phyloP scores from a whole-genome alignment of 352 stramenopile species.

The Pythium sukuiense region DNA sequence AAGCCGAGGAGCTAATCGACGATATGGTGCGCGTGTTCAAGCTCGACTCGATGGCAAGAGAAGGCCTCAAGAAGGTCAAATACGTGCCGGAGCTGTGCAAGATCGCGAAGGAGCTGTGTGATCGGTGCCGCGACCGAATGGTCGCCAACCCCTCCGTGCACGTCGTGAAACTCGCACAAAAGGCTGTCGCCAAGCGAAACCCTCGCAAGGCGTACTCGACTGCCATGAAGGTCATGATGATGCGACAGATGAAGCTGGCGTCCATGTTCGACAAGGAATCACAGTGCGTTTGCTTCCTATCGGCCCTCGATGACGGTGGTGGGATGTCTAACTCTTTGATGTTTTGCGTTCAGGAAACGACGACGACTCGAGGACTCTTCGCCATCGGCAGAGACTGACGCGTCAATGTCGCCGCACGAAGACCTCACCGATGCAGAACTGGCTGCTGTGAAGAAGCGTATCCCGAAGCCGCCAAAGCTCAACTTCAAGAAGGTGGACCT shows the following conservation, averaged over 20 bases:
- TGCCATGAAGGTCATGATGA: conserved; percentile 87
- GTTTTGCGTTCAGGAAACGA: conserved; percentile 57
- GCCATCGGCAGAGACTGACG: conserved; percentile 62
- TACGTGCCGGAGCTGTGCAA: conserved; percentile 59
- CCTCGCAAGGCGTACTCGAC: conserved; percentile 83
- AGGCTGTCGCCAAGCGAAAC: conserved; percentile 66
- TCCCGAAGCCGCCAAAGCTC: conserved; percentile 82
- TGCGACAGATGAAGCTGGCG: conserved; percentile 80
- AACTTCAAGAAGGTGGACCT: conserved; percentile 85
- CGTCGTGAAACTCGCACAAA: conserved; percentile 79
- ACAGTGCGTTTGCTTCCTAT: conserved; percentile 54
- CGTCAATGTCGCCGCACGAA: conserved; percentile 57
- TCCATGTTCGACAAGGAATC: conserved; percentile 63
- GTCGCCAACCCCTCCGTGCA: conserved; percentile 83
- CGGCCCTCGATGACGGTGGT: not conserved
- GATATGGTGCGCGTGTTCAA: conserved; percentile 77
- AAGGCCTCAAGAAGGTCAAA: conserved; percentile 67
- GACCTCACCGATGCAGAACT: conserved; percentile 83
- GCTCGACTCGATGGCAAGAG: conserved; percentile 76
- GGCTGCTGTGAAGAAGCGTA: conserved; percentile 72
- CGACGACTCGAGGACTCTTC: conserved; percentile 66
- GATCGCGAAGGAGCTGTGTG: conserved; percentile 75
- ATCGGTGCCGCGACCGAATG: conserved; percentile 78
- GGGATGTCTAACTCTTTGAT: not conserved
- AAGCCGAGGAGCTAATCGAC: conserved; percentile 47